Base-by-base conservation (phyloP, 495 filamentous ascomycete species). In the Neurospora africana region DNA sequence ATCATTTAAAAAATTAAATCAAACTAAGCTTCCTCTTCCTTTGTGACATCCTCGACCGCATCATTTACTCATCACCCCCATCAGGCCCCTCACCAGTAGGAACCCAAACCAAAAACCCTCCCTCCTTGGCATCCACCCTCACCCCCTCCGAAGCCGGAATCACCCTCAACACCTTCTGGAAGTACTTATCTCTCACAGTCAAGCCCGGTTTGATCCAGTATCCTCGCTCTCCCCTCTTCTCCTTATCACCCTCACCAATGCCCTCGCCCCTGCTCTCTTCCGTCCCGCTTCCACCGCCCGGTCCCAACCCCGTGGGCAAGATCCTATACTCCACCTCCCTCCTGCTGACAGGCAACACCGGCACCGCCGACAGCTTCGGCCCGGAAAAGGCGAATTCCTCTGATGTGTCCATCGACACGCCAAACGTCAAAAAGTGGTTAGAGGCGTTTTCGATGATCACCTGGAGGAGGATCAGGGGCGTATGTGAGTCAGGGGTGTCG, bases 341-440 rank as follows among this genome's bases (percentile, higher is more conserved):
- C 68, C 94, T 80, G 71, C 91, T 92, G 41, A 97, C 82, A 1
- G 95, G 95, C 38, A 95, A 85, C 44, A 98, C 79, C 72, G 94
- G 90, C 21, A 97, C 70, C 3, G 88, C 89, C 7, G 87, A 89
- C 67, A 90, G 86, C 82, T 98, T 98, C 5, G 92, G 85, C 0
- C 95, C 95, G 36, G 91, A 93, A 79, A 99, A 98, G 8, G 93
- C 95, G 79, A 99, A 99, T 17, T 92, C 87, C 72, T 97, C 93
- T 76, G 87, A 93, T 1, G 93, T 90, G 74, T 99, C 96, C 93
- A 99, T 97, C 11, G 88, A 87, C 38, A 97, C 78, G 27, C 90
- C 92, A 81, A 99, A 98, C 0, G 93, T 96, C 23, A 99, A 86
- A 80, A 95, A 94, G 77, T 98, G 95, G 77, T 89, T 90, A 3